These are phyloP conservation scores for Hypoxylon crocopeplum DNA, from an alignment of 495 filamentous ascomycete species.

Conservation along the genomic window DNA sequence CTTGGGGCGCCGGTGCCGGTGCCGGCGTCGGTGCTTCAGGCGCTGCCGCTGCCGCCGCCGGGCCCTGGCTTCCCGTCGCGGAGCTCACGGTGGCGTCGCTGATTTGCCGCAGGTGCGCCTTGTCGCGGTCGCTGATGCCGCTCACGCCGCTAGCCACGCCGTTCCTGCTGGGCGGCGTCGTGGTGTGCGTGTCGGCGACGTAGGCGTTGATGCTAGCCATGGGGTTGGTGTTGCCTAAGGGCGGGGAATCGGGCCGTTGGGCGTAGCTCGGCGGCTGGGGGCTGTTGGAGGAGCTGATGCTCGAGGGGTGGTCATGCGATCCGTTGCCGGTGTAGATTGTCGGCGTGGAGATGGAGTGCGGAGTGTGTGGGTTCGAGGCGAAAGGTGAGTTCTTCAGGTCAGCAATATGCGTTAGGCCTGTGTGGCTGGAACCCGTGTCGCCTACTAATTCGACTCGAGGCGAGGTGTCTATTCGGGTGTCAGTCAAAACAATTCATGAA, in stretches of 20 bases:
- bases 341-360: slow-evolving; percentile 12
- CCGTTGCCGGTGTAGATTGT: slow-evolving; percentile 4
- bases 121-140: slow-evolving; percentile 49
- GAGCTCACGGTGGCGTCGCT: slow-evolving; percentile 54
- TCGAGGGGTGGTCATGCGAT: slow-evolving; percentile 24
- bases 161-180: slow-evolving; percentile 15
- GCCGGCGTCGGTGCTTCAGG: not conserved
- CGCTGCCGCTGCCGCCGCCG: not conserved
- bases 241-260: slow-evolving; percentile 41
- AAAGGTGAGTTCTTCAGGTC: slow-evolving; percentile 41
- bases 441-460: slow-evolving; percentile 42
- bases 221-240: slow-evolving; percentile 35
- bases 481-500: slow-evolving; percentile 28
- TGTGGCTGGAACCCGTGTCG: slow-evolving; percentile 24
- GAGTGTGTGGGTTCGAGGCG: slow-evolving; percentile 16
- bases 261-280: not conserved
- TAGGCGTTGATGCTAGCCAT: slow-evolving; percentile 25
- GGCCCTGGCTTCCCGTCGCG: slow-evolving; percentile 1
- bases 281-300: slow-evolving; percentile 15
- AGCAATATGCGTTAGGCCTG: slow-evolving; percentile 32
- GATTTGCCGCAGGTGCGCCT: slow-evolving; percentile 53
- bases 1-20: not conserved
- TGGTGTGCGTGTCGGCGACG: not conserved
- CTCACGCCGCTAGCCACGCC: slow-evolving; percentile 50
- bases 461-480: slow-evolving; percentile 45